Percentiles rank a stretch among this genome's conserved stretches.
Conservation (phyloP, 768 basidiomycete species). For the Trametes cinnabarina region DNA sequence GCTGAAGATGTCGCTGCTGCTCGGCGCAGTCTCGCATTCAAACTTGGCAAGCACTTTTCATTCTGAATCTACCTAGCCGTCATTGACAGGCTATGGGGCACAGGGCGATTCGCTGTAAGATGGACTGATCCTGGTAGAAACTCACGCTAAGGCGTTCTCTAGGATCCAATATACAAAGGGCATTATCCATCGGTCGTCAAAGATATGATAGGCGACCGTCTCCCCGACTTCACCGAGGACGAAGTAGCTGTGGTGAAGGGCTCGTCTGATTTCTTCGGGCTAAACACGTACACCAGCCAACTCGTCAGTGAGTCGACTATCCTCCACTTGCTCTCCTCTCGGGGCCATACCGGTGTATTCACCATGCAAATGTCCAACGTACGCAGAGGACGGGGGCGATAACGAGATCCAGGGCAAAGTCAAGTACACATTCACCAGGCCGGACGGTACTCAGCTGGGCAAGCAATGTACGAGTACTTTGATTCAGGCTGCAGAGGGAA, state of each 20-base stretch:
- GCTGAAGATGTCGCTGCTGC: slow-evolving; percentile 39
- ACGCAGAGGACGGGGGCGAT: slow-evolving; percentile 52
- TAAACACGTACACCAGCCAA: slow-evolving; percentile 72
- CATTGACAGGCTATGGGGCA: no score
- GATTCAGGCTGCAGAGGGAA: neutral
- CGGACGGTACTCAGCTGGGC: slow-evolving; percentile 63
- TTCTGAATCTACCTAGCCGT: no score
- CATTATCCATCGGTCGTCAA: slow-evolving; percentile 61
- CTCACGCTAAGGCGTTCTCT: slow-evolving; percentile 16
- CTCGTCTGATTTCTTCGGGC: slow-evolving; percentile 70
- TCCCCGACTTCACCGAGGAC: slow-evolving; percentile 55
- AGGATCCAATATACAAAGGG: slow-evolving; percentile 72
- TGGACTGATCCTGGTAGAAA: no score
- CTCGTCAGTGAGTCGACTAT: slow-evolving; percentile 45
- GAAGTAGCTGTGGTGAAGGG: slow-evolving; percentile 57
- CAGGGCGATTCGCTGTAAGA: slow-evolving; percentile 22
- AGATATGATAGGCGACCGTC: slow-evolving; percentile 54
- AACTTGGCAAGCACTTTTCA: slow-evolving; percentile 33
- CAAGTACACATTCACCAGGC: slow-evolving; percentile 59
- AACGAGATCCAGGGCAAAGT: slow-evolving; percentile 64
- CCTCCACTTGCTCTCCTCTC: no score
- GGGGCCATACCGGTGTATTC: slow-evolving; percentile 2
- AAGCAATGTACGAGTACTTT: slow-evolving; percentile 47
- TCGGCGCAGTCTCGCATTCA: slow-evolving; percentile 41
- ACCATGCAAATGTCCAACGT: neutral